These are phyloP conservation scores for Phytopythium kandeliae DNA, from an alignment of 352 stramenopile species.

Conservation along the genomic window DNA sequence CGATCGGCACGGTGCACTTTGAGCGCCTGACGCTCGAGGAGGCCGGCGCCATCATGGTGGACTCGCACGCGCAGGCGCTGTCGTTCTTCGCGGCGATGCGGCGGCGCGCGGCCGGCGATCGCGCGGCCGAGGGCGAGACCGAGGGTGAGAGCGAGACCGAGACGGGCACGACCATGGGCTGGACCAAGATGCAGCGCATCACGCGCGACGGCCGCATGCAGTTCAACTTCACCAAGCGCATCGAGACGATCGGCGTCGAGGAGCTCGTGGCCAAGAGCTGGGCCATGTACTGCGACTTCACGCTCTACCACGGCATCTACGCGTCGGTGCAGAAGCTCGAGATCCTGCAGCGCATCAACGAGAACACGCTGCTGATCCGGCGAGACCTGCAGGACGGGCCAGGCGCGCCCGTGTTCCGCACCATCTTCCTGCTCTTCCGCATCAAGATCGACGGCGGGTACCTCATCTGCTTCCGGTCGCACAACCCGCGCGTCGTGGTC, in stretches of 20 bases:
- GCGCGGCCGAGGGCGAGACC: not conserved
- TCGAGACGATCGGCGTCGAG: slow-evolving; percentile 51
- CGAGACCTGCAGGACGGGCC: slow-evolving; percentile 62
- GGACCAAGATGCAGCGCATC: slow-evolving; percentile 70
- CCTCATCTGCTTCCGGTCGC: slow-evolving; percentile 67
- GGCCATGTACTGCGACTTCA: slow-evolving; percentile 78
- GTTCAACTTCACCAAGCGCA: slow-evolving; percentile 79
- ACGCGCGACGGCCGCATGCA: slow-evolving; percentile 55
- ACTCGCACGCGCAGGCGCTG: slow-evolving; percentile 59
- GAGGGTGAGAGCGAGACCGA: slow-evolving; percentile 4
- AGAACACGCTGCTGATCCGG: slow-evolving; percentile 71
- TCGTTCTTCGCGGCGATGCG: slow-evolving; percentile 69
- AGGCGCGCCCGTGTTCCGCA: slow-evolving; percentile 62
- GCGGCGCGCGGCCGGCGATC: slow-evolving; percentile 10
- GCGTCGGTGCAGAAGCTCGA: slow-evolving; percentile 73
- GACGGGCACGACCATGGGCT: slow-evolving; percentile 71
- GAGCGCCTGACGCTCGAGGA: slow-evolving; percentile 36
- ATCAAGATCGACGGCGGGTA: slow-evolving; percentile 50
- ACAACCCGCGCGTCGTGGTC: slow-evolving; percentile 51
- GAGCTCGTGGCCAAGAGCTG: slow-evolving; percentile 71
- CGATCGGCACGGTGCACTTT: slow-evolving; percentile 63
- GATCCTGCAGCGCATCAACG: slow-evolving; percentile 71
- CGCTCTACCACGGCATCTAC: slow-evolving; percentile 74
- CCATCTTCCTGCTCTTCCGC: slow-evolving; percentile 69
- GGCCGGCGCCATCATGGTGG: slow-evolving; percentile 59